Conservation (phyloP, 2,329 filamentous ascomycete genomes). For the Xylaria sp. region DNA sequence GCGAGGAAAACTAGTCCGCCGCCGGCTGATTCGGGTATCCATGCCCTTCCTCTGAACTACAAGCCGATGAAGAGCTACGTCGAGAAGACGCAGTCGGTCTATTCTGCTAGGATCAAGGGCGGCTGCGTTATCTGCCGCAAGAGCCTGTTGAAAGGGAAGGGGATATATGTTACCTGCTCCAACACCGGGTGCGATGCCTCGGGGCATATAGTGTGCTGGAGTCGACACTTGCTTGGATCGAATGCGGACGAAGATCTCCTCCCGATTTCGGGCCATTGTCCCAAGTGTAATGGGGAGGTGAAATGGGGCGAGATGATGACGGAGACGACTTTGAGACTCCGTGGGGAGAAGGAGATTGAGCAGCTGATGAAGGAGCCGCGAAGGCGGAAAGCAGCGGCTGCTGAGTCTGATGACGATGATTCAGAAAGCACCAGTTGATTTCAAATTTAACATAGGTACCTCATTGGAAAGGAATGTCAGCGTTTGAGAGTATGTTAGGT, state of each 20-base stretch:
- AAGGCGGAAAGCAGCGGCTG: slow-evolving; percentile 26
- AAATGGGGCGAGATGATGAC: slow-evolving; percentile 76
- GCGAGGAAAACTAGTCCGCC: background rate
- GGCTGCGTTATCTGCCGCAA: slow-evolving; percentile 49
- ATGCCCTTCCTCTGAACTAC: slow-evolving; percentile 53
- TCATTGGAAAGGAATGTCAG: background rate
- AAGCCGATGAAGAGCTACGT: slow-evolving; percentile 48
- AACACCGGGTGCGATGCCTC: slow-evolving; percentile 49
- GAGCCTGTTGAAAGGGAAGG: slow-evolving; percentile 41
- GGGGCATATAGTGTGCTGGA: slow-evolving; percentile 57
- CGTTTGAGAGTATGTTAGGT: background rate
- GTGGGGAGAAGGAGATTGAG: slow-evolving; percentile 65
- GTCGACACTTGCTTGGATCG: slow-evolving; percentile 43
- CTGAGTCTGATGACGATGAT: background rate
- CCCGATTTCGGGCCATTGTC: slow-evolving; percentile 66
- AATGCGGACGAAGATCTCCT: slow-evolving; percentile 45
- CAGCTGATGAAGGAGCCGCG: slow-evolving; percentile 53
- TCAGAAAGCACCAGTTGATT: background rate
- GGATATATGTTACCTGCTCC: slow-evolving; percentile 54
- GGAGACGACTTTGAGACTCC: slow-evolving; percentile 68
- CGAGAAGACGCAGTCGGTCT: slow-evolving; percentile 49
- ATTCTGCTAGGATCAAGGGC: slow-evolving; percentile 52
- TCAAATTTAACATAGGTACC: background rate
- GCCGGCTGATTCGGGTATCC: slow-evolving; percentile 41
- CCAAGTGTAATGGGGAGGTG: slow-evolving; percentile 57